Percentiles rank a stretch among this genome's conserved stretches.
These are phyloP conservation scores for Pseudophaeomoniella oleicola DNA, from an alignment of 2,329 filamentous ascomycete species.

Conservation along the genomic window DNA sequence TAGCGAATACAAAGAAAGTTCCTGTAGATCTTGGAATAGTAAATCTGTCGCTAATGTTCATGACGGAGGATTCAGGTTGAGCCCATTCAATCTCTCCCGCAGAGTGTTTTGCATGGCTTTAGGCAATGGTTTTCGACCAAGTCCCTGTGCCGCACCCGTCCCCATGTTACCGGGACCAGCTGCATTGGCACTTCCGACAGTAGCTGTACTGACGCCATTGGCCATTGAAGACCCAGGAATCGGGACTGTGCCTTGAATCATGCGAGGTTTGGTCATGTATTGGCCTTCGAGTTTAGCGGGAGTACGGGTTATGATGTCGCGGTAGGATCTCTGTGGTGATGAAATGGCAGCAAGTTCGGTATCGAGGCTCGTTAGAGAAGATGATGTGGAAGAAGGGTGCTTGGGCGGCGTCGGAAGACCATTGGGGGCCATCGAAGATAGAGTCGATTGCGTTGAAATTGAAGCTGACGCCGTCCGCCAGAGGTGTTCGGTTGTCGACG, in stretches of 20 bases:
- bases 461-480: conserved; percentile 49
- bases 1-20: no score
- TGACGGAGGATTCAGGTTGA: neutral
- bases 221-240: conserved; percentile 47
- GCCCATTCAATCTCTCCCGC: neutral
- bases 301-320: conserved; percentile 45
- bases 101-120: conserved; percentile 23
- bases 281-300: conserved; percentile 73
- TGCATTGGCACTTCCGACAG: neutral
- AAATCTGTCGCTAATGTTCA: no score
- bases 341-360: conserved; percentile 1
- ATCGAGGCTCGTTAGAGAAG: neutral
- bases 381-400: neutral
- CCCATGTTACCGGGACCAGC: no score
- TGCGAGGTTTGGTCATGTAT: conserved; percentile 81
- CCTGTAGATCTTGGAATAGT: no score
- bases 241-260: conserved; percentile 56
- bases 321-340: conserved; percentile 37
- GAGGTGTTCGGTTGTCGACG: conserved; percentile 47
- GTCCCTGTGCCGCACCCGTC: neutral
- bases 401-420: conserved; percentile 6
- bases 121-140: conserved; percentile 12
- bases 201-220: no score
- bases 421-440: no score
- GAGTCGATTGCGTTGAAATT: conserved; percentile 36